Base-by-base conservation (phyloP, 768 basidiomycete genomes). In the Dioszegia aurantiaca region DNA sequence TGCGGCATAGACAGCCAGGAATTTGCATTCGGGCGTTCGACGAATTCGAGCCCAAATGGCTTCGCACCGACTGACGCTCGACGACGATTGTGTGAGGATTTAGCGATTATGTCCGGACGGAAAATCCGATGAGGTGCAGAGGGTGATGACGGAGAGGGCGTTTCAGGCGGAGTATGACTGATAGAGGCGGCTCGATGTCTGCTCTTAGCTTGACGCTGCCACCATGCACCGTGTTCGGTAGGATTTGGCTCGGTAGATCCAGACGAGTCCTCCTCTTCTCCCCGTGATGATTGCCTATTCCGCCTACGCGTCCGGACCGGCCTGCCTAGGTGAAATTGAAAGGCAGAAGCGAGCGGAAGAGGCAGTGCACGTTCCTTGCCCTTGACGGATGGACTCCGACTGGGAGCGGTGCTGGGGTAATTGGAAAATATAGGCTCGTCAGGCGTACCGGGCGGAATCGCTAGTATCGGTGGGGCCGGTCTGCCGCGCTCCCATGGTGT, bases 401-500 rank as follows among this genome's bases (percentile, higher is more conserved):
- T 60, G 10, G 49, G n/a, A 3, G 57, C 64, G 5, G 60, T 47
- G 31, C 59, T 55, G n/a, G 71, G 69, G 48, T 70, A 73, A n/a
- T 67, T 47, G 1, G 69, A 73, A 57, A 73, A 73, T 4, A 70
- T 42, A 1, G 72, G 72, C 11, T 70, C 69, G 27, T 68, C 67
- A 2, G 67, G 65, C 4, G 66, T 65, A 2, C 45, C 60, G 1
- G 46, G 28, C 0, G 71, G 71, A 14, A 73, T 70, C 12, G 33
- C 53, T 17, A 73, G 53, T 14, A 60, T 62, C 5, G 65, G 48
- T 2, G 66, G 68, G 4, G 63, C 54, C 14, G 58, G 57, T 24
- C 66, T 43, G 14, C 67, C 66, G 21, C 51, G 40, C 4, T 62
- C 40, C 40, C 40, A 62, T 37, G 62, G 63, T 24, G 30, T 62